These are phyloP conservation scores for Omphalotus guepiniiformis DNA, from an alignment of 768 basidiomycete genomes.

Conservation along the genomic window DNA sequence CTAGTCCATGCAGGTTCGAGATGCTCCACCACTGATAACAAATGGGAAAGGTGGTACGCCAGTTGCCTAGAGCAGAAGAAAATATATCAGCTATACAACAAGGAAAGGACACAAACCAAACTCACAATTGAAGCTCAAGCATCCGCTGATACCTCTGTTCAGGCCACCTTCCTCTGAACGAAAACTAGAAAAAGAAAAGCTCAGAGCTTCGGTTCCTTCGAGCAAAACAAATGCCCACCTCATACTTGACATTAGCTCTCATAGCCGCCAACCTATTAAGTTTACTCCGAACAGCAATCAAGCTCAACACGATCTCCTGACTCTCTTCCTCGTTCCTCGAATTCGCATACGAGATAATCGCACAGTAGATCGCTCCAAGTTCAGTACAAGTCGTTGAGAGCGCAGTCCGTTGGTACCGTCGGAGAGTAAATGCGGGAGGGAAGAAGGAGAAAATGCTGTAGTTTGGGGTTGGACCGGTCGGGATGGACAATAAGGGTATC, in stretches of 20 bases:
- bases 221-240: constrained; percentile 35
- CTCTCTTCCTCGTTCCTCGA: constrained; percentile 47
- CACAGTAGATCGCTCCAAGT: constrained; percentile 70
- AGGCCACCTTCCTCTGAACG: constrained; percentile 76
- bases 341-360: constrained; percentile 69
- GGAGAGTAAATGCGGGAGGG: constrained; percentile 73
- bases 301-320: constrained; percentile 52
- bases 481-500: background rate
- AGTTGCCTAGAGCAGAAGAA: constrained; percentile 47
- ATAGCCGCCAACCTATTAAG: constrained; percentile 56
- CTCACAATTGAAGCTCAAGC: constrained; percentile 64
- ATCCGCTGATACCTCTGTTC: constrained; percentile 70
- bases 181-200: constrained; percentile 47
- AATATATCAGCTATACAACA: background rate
- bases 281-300: constrained; percentile 75
- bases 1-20: constrained; percentile 75
- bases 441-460: constrained; percentile 63
- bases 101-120: background rate
- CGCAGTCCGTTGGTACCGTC: constrained; percentile 65
- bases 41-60: constrained; percentile 62
- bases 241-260: constrained; percentile 59
- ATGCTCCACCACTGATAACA: constrained; percentile 68
- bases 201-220: constrained; percentile 1
- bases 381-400: constrained; percentile 66
- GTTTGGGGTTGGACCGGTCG: background rate